These are phyloP conservation scores for Fraxinus xanthoxyloides DNA, from an alignment of 305 asterid species.

Conservation along the genomic window DNA sequence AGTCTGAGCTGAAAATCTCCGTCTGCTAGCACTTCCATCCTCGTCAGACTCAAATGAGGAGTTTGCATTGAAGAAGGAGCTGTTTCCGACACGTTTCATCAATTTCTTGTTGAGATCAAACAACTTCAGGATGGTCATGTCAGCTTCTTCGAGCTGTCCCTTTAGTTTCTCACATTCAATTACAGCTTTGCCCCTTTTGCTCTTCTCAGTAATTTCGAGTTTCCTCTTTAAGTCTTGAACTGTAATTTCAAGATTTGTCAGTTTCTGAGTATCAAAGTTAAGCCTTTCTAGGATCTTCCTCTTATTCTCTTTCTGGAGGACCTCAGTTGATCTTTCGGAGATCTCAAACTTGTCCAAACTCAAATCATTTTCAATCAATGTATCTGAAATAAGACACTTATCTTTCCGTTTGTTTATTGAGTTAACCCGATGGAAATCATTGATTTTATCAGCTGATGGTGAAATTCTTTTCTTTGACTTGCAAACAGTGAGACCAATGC, in stretches of 20 bases:
- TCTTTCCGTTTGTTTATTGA: conserved; percentile 54
- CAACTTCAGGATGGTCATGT: conserved; percentile 58
- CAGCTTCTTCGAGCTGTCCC: conserved; percentile 84
- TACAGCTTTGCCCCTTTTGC: conserved; percentile 75
- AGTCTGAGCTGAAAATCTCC: conserved; percentile 65
- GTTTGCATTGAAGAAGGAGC: conserved; percentile 43
- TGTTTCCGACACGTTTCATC: conserved; percentile 56
- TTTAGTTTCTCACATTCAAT: conserved; percentile 70
- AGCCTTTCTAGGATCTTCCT: conserved; percentile 76
- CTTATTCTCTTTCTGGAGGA: conserved; percentile 63
- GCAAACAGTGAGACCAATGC: conserved; percentile 34
- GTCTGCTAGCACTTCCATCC: conserved; percentile 53
- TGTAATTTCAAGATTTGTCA: conserved; percentile 82
- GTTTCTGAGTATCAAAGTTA: conserved; percentile 78
- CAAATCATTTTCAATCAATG: conserved; percentile 35
- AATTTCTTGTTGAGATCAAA: conserved; percentile 66
- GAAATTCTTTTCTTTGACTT: conserved; percentile 29
- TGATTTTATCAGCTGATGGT: conserved; percentile 30
- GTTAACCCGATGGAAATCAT: conserved; percentile 35
- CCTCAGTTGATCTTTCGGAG: conserved; percentile 53
- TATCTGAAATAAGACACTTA: conserved; percentile 33
- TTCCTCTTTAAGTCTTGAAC: conserved; percentile 79
- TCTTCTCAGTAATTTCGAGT: conserved; percentile 63
- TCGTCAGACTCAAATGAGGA: conserved; percentile 71
- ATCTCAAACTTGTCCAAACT: conserved; percentile 61